These are phyloP conservation scores for Micromonas pusilla DNA, from an alignment of 139 green algal species.

Conservation along the genomic window DNA sequence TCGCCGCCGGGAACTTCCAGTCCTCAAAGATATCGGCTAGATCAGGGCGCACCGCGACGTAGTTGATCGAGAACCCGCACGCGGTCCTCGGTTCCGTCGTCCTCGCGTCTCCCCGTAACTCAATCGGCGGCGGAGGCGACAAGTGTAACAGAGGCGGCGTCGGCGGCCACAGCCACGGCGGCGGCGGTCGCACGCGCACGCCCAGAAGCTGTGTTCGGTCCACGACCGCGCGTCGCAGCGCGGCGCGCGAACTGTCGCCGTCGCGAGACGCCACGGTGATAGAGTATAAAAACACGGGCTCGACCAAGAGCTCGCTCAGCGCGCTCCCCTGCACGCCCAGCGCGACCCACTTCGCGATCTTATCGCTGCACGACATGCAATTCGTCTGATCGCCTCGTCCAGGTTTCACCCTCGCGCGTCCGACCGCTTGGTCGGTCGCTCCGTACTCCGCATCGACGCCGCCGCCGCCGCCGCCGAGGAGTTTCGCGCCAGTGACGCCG, in stretches of 20 bases:
- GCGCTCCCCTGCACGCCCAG: slow-evolving; percentile 68
- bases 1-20: not conserved
- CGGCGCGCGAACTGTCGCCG: too few relatives aligned
- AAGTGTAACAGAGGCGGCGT: not conserved
- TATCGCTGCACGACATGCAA: slow-evolving; percentile 91
- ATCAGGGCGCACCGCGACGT: too few relatives aligned
- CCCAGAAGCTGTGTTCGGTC: too few relatives aligned
- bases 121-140: not conserved
- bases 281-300: slow-evolving; percentile 52
- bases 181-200: too few relatives aligned
- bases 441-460: slow-evolving; percentile 10
- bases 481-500: slow-evolving; percentile 27
- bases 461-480: not conserved
- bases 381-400: slow-evolving; percentile 76
- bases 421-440: slow-evolving; percentile 40
- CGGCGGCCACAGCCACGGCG: too few relatives aligned
- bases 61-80: not conserved
- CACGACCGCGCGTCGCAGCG: too few relatives aligned
- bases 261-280: slow-evolving; percentile 34
- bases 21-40: too few relatives aligned
- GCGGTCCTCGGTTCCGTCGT: too few relatives aligned
- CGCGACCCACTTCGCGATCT: slow-evolving; percentile 76
- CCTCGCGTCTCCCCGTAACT: not conserved
- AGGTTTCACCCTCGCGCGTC: slow-evolving; percentile 73
- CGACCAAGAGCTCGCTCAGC: slow-evolving; percentile 50